phyloP scores from a whole-genome alignment of 106 monocot species.

The Vanilla planifolia region DNA sequence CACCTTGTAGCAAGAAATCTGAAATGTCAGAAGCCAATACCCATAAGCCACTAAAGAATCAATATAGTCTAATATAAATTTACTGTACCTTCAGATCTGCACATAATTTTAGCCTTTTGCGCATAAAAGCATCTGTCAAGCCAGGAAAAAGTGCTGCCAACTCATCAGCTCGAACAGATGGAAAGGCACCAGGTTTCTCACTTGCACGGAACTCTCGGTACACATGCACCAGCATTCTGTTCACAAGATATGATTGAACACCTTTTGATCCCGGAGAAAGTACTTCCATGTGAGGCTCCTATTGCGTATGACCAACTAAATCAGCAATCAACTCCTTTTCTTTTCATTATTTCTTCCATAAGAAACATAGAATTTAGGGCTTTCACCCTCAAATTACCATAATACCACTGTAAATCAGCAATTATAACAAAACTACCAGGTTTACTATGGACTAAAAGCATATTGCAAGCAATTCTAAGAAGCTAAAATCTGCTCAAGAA shows the following conservation, averaged over 20 bases:
- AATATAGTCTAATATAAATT: conserved; percentile 2
- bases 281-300: conserved; percentile 99
- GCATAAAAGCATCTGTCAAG: conserved; percentile 52
- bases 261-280: conserved; percentile 72
- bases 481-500: too few species aligned
- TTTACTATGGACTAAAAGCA: too few species aligned
- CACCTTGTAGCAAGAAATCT: neutral
- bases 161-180: conserved; percentile 76
- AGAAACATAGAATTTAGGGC: neutral
- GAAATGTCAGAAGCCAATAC: neutral
- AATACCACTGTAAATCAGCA: too few species aligned
- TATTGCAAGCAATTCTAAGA: too few species aligned
- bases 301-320: neutral
- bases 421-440: neutral
- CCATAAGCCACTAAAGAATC: neutral
- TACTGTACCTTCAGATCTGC: conserved; percentile 69
- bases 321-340: too few species aligned
- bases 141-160: conserved; percentile 58
- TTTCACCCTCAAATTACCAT: neutral
- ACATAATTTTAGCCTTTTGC: conserved; percentile 82
- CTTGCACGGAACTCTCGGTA: conserved; percentile 88
- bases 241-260: conserved; percentile 68
- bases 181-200: conserved; percentile 63
- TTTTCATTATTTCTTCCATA: neutral
- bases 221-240: conserved; percentile 72